Evolutionary conservation across 1,284 basidiomycete genomes (phyloP).

Genomic region (Marasmius fiardii): DNA sequence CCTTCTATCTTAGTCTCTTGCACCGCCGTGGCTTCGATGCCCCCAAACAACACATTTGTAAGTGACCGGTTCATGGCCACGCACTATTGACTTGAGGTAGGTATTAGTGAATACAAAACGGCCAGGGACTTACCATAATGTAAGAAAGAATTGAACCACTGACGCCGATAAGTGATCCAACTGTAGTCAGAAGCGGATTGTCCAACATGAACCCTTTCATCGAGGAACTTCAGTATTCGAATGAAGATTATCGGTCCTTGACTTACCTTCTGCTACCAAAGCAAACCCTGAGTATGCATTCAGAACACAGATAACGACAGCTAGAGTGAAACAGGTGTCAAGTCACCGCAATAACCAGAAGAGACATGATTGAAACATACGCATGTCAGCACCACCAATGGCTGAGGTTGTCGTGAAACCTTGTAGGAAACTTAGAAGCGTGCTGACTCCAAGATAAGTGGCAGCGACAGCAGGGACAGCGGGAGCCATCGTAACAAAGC

Average conservation of each 20-base stretch:
- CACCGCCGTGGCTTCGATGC: constrained; percentile 57
- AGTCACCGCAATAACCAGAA: background rate
- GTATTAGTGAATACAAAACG: background rate
- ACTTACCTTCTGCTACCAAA: constrained; percentile 79
- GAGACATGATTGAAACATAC: constrained; percentile 49
- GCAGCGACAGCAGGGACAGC: constrained; percentile 71
- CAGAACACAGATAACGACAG: constrained; percentile 83
- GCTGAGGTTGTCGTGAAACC: constrained; percentile 83
- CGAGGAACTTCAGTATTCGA: background rate
- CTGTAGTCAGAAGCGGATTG: constrained; percentile 76
- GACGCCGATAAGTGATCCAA: constrained; percentile 82
- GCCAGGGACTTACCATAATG: constrained; percentile 66
- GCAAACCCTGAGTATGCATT: constrained; percentile 91
- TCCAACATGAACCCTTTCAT: constrained; percentile 76
- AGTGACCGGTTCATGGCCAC: constrained; percentile 85
- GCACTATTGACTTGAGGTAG: constrained; percentile 46
- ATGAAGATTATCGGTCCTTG: background rate
- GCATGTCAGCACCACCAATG: constrained; percentile 89
- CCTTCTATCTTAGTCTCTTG: constrained; percentile 77
- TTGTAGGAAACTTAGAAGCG: constrained; percentile 75
- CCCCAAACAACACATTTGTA: constrained; percentile 78
- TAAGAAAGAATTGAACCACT: constrained; percentile 88
- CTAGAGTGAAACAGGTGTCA: constrained; percentile 30
- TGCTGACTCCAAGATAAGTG: constrained; percentile 68
- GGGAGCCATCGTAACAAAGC: constrained; percentile 70